These are phyloP conservation scores for Letharia columbiana DNA, from an alignment of 495 filamentous ascomycete species.

Conservation along the genomic window DNA sequence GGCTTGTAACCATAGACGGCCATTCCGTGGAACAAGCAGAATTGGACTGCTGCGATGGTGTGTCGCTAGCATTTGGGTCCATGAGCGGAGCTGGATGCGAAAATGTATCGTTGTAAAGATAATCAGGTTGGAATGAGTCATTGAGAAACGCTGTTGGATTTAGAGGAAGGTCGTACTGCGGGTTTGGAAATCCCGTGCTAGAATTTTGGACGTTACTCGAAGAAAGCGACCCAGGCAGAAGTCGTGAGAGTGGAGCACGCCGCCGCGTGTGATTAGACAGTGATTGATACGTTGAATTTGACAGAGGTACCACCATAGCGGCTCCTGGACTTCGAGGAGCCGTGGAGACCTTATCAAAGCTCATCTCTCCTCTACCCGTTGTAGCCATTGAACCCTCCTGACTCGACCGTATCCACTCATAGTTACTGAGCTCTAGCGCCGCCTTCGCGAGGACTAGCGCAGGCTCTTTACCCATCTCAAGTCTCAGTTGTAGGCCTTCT, in stretches of 20 bases:
- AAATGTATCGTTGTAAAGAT: background rate
- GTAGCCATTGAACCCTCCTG: background rate
- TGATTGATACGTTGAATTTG: background rate
- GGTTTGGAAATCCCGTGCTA: background rate
- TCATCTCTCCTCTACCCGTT: background rate
- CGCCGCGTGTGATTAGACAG: background rate
- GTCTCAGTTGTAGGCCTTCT: conserved; percentile 6
- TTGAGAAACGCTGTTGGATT: background rate
- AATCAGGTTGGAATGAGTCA: background rate
- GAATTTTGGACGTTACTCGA: background rate
- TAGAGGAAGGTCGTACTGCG: background rate
- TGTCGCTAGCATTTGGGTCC: background rate
- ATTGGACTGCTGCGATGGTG: background rate
- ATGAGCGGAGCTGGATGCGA: background rate
- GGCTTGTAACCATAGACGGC: background rate
- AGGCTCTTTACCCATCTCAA: background rate
- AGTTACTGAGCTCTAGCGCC: conserved; percentile 1
- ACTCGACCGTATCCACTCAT: background rate
- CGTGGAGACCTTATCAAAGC: background rate
- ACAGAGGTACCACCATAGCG: background rate
- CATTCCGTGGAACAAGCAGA: background rate
- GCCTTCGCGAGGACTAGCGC: background rate
- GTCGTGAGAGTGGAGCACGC: background rate
- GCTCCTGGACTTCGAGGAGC: background rate
- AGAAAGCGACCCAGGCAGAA: background rate